phyloP scores from a whole-genome alignment of 177 flowering plant species.

The Vitis hybrid region DNA sequence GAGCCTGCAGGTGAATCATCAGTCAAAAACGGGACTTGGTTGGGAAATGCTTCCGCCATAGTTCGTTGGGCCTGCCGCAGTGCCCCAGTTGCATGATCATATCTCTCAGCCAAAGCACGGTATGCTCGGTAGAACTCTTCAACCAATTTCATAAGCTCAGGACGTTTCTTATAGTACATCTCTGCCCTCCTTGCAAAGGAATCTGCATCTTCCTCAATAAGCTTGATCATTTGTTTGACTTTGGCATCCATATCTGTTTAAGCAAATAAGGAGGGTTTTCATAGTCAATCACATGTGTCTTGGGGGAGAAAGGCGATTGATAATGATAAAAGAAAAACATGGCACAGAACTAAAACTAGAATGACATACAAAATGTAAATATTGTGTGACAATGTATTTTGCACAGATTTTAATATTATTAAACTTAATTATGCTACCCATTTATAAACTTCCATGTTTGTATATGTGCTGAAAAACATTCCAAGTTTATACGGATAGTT shows the following conservation, averaged over 20 bases:
- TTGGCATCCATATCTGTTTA: conserved; percentile 51
- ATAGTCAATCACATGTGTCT: too few relatives aligned
- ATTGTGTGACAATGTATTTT: too few relatives aligned
- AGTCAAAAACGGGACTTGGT: conserved; percentile 31
- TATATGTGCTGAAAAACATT: too few relatives aligned
- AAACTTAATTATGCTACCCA: too few relatives aligned
- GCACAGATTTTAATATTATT: too few relatives aligned
- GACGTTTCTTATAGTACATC: conserved; percentile 52
- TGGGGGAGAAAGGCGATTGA: too few relatives aligned
- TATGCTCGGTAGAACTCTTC: conserved; percentile 60
- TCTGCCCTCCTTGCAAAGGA: conserved; percentile 61
- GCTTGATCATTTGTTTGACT: conserved; percentile 51
- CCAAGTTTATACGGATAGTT: too few relatives aligned
- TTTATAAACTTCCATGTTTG: too few relatives aligned
- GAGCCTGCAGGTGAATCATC: conserved; percentile 38
- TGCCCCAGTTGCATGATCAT: conserved; percentile 54
- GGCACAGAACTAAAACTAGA: too few relatives aligned
- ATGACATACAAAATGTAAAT: too few relatives aligned
- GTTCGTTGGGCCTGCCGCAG: conserved; percentile 54
- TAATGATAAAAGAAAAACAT: too few relatives aligned
- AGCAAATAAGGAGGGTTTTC: background rate
- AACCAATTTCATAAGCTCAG: conserved; percentile 55
- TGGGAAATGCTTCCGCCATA: conserved; percentile 55
- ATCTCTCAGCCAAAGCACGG: conserved; percentile 57
- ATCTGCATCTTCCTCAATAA: conserved; percentile 53